Evolutionary conservation across 75 land plant genomes (phyloP), one percentile per base, ranked within the genome.

Genomic region (Ceratopteris richardii): DNA sequence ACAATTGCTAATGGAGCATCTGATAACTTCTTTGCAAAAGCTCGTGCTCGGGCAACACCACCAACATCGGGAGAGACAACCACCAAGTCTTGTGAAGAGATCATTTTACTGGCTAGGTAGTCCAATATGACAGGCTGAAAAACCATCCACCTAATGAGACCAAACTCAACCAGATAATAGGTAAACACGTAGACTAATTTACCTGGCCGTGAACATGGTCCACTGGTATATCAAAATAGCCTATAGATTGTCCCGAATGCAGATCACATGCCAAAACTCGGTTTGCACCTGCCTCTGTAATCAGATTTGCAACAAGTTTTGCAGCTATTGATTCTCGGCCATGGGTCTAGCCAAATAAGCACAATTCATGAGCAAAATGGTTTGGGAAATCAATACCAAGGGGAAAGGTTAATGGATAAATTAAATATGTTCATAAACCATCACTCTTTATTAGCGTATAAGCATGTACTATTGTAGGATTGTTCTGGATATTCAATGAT

Each of bases 21-120:
- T 18, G 96, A 90, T 54, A 90, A 37, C 60, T 90, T 90, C 51
- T 90, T 90, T 11, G 96, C 96, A 79, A 90, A 90, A 41, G 96
- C 92, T 42, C 96, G 82, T 28, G 96, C 96, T 41, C 96, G 82
- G 31, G 96, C 87, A 44, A 90, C 96, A 55, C 96, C 96, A 10
- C 96, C 96, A 63, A 90, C 96, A 79, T 90, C 96, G 53, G 96
- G 96, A 12, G 96, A 90, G 61, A 90, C 96, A 51, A 90, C 96
- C 16, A 90, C 96, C 71, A 87, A 66, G 66, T 90, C 96, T 60
- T 81, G 56, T 16, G 82, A 80, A 29, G 70, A 68, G 31, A 87
- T 87, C 43, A 76, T 77, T 76, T 90, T 90, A 82, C 96, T 90
- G 21, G 96, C 96, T 33, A 90, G 81, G 59, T 90, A 90, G 73